Evolutionary conservation across 495 filamentous ascomycete species (phyloP), one percentile per base, ranked within the genome.

Genomic region (Aspergillus olivimuriae): DNA sequence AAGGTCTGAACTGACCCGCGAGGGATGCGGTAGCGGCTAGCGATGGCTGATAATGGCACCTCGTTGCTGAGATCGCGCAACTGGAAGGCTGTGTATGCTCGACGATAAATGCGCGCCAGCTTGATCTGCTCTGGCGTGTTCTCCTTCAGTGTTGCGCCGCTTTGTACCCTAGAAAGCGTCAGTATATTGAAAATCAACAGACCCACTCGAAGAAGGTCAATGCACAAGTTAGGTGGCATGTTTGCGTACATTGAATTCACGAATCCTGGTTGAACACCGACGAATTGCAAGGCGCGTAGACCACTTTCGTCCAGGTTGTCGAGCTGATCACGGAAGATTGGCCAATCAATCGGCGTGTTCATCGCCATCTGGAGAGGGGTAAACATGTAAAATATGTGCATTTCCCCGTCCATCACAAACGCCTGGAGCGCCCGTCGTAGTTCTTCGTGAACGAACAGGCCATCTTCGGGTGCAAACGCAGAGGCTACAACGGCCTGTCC

Each of bases 11-110:
- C 78, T 20, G 74, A 62, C 0, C 87, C 87, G 22, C 85, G 76
- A 7, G 82, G 78, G 39, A 78, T 77, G 15, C 76, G 75, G 53
- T 87, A 90, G 47, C 86, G 85, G 14, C 60, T 61, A 1, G 86
- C 80, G 24, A 92, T 83, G 1, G 68, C 57, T 41, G 85, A 76
- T 5, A 90, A 71, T 1, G 87, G 87, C 17, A 78, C 68, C 46
- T 90, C 87, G 53, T 89, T 90, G 61, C 86, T 87, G 23, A 92
- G 63, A 53, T 90, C 84, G 15, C 87, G 81, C 26, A 92, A 77
- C 55, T 90, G 87, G 34, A 92, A 75, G 9, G 87, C 84, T 14
- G 84, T 69, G 52, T 88, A 92, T 52, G 88, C 87, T 14, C 86
- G 77, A n/a, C 77, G 76, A 53, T 90, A 87, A 26, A 85, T 76